Evolutionary conservation across 352 stramenopile species (phyloP).

Genomic region (Globisporangium barbulae): DNA sequence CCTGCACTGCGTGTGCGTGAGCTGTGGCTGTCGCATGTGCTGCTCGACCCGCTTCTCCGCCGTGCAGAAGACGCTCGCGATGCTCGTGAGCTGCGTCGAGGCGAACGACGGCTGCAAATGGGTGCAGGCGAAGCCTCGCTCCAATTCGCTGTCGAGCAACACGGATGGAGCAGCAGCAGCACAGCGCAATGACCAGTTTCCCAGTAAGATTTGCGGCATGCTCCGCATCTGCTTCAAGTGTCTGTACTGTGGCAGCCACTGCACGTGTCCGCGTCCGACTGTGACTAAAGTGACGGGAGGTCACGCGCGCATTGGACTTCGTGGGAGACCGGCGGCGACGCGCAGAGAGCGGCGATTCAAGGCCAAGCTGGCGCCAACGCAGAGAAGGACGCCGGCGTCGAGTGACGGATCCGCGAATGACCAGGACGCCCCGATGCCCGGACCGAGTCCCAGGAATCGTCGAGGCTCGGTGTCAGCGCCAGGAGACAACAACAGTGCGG

Average conservation of each 20-base stretch:
- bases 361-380: constrained; percentile 30
- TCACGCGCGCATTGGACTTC: constrained; percentile 13
- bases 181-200: neutral
- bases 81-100: constrained; percentile 60
- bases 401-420: constrained; percentile 10
- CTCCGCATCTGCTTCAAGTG: constrained; percentile 36
- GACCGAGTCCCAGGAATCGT: neutral
- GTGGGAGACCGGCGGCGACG: constrained; percentile 9
- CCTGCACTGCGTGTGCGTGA: constrained; percentile 67
- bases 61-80: constrained; percentile 56
- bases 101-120: constrained; percentile 60
- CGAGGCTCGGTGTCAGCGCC: neutral
- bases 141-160: constrained; percentile 8
- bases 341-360: constrained; percentile 38
- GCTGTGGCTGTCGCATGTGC: constrained; percentile 74
- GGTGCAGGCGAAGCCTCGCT: constrained; percentile 18
- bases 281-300: neutral
- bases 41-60: constrained; percentile 46
- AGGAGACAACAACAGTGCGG: neutral
- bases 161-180: neutral
- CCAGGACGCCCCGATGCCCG: neutral
- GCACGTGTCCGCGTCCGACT: constrained; percentile 24
- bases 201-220: constrained; percentile 29
- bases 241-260: constrained; percentile 39
- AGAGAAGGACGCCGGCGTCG: constrained; percentile 20